Evolutionary conservation across 371 early-diverging fungal genomes (phyloP).

Genomic region (Haplosporangium sp.): DNA sequence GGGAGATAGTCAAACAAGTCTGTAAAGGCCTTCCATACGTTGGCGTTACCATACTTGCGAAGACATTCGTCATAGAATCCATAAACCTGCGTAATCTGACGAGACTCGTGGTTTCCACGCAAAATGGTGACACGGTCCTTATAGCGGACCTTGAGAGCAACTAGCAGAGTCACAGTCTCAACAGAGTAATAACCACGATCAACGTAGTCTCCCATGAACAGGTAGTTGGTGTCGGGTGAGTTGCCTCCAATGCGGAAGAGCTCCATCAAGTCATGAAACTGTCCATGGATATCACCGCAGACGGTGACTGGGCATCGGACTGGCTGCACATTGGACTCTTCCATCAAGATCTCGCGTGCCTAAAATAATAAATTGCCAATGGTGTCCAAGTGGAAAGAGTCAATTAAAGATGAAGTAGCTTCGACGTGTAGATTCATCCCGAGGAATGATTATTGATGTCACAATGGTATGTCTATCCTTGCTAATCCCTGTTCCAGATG

Average conservation of each 20-base stretch:
- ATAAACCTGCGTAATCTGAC: conserved; percentile 99
- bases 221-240: conserved; percentile 98
- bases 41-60: conserved; percentile 97
- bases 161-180: conserved; percentile 97
- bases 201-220: conserved; percentile 99
- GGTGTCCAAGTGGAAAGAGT: too few relatives aligned
- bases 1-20: conserved; percentile 99
- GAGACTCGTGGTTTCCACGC: conserved; percentile 99
- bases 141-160: conserved; percentile 96
- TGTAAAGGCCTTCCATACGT: conserved; percentile 99
- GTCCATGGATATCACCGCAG: conserved; percentile 99
- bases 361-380: neutral
- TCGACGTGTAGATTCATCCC: too few relatives aligned
- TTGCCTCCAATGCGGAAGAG: conserved; percentile 98
- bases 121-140: conserved; percentile 97
- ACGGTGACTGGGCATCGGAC: conserved; percentile 97
- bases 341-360: conserved; percentile 95
- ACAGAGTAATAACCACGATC: conserved; percentile 99
- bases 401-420: too few relatives aligned
- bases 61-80: conserved; percentile 99
- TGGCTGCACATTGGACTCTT: conserved; percentile 97
- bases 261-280: conserved; percentile 99
- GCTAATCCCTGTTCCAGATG: too few relatives aligned
- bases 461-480: too few relatives aligned
- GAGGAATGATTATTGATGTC: neutral